Conservation (phyloP, 768 basidiomycete species). For the Sporobolomyces phaffii region DNA sequence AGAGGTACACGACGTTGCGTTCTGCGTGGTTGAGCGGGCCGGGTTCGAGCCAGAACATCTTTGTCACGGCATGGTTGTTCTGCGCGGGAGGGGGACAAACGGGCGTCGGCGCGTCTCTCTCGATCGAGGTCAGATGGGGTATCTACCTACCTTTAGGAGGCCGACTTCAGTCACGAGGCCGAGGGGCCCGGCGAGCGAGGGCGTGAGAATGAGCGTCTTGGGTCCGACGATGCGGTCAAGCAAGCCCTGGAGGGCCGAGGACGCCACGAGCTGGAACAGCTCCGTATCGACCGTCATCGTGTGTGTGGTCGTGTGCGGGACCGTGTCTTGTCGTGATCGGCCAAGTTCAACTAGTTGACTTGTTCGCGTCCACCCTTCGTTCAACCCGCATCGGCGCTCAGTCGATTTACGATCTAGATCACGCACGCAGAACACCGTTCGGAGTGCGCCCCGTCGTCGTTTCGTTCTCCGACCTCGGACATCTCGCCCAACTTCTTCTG, state of each 20-base stretch:
- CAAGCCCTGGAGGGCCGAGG: slow-evolving; percentile 23
- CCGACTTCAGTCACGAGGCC: slow-evolving; percentile 93
- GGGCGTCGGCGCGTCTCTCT: neutral
- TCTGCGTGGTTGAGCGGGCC: slow-evolving; percentile 77
- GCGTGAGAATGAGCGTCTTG: slow-evolving; percentile 92
- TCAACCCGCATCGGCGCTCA: too few species aligned
- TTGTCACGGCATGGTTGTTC: slow-evolving; percentile 90
- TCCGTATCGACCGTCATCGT: slow-evolving; percentile 19
- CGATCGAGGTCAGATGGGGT: neutral
- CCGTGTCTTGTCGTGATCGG: too few species aligned
- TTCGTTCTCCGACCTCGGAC: too few species aligned
- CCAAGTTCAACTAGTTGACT: too few species aligned
- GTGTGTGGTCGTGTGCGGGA: neutral
- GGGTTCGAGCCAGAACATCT: slow-evolving; percentile 98
- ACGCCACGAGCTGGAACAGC: slow-evolving; percentile 35
- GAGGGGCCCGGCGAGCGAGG: slow-evolving; percentile 78
- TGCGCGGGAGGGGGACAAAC: neutral
- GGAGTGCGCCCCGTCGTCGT: too few species aligned
- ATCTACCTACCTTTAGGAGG: slow-evolving; percentile 66
- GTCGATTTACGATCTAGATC: too few species aligned
- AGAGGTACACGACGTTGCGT: slow-evolving; percentile 86
- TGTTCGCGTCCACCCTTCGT: too few species aligned
- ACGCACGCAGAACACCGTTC: too few species aligned
- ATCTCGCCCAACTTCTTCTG: too few species aligned
- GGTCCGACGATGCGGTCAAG: slow-evolving; percentile 48